Evolutionary conservation across 2,329 filamentous ascomycete genomes (phyloP), one percentile per base, ranked within the genome.

Genomic region (Pseudogymnoascus sp.): DNA sequence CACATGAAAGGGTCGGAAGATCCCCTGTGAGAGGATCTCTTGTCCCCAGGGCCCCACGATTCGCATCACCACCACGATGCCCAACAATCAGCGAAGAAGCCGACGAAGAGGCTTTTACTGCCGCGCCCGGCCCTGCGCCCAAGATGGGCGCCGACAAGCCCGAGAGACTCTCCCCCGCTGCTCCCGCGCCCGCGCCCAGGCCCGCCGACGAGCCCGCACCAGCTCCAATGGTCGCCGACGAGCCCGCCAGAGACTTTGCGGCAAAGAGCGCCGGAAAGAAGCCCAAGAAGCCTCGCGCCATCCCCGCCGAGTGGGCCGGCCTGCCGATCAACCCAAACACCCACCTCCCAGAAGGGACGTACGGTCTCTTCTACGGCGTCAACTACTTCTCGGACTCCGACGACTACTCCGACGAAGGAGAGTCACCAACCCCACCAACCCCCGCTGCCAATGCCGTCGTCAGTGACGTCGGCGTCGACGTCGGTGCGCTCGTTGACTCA

Each of bases 401-500:
- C 45, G 23, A 28, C 45, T 28, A 51, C 51, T 57, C 51, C 6
- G 25, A 34, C 25, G 51, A 57, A 6, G 51, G n/a, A 19, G 51
- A 57, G 51, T 13, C 51, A 6, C n/a, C 51, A 5, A 11, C 51
- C 8, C 8, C n/a, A 6, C 8, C n/a, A 6, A 21, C 28, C 51
- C 28, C 28, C 28, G 51, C 51, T 31, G 28, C 51, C 51, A 57
- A 57, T 57, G 51, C 11, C 10, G 51, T 11, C 16, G 51, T 57
- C 28, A 57, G 51, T 57, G 51, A 16, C 6, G 51, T 34, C 28
- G 28, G 34, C n/a, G 51, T 57, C 51, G 51, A 57, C 51, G 28
- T 57, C 28, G 28, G 51, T 57, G 51, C 51, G 11, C 51, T 57
- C 28, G 51, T 57, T 34, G 51, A 34, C 51, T 57, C 51, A 57